phyloP scores from a whole-genome alignment of 768 basidiomycete genomes.

The Strobilomyces dryophilus region DNA sequence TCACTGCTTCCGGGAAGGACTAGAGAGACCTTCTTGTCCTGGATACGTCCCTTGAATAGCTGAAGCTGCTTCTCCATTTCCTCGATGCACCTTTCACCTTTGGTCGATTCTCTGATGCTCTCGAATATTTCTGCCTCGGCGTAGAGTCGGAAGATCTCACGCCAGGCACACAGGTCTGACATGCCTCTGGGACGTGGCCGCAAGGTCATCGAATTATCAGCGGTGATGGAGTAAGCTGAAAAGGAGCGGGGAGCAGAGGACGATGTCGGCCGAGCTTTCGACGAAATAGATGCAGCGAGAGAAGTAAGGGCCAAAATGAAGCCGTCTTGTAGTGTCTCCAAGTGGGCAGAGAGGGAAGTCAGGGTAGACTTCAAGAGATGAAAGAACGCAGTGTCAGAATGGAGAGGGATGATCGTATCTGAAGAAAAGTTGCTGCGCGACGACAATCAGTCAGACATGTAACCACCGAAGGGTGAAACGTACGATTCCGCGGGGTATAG shows the following conservation, averaged over 20 bases:
- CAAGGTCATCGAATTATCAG: conserved; percentile 28
- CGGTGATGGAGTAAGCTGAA: conserved; percentile 29
- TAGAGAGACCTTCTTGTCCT: conserved; percentile 47
- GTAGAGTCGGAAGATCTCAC: conserved; percentile 86
- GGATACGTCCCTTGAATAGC: conserved; percentile 58
- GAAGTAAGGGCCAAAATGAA: conserved; percentile 46
- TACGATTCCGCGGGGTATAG: conserved; percentile 3
- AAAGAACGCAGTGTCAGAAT: conserved; percentile 80
- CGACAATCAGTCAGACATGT: background rate
- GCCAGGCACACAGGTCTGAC: conserved; percentile 80
- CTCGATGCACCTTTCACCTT: conserved; percentile 66
- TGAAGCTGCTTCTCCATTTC: conserved; percentile 66
- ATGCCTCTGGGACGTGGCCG: conserved; percentile 35
- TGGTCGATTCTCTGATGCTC: conserved; percentile 52
- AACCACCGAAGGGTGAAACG: background rate
- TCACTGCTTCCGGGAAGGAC: conserved; percentile 51
- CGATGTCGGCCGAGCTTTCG: conserved; percentile 31
- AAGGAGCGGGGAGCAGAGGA: conserved; percentile 29
- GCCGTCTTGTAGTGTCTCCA: conserved; percentile 45
- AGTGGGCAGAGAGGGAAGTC: conserved; percentile 49
- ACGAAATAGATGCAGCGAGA: conserved; percentile 40
- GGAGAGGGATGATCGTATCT: conserved; percentile 74
- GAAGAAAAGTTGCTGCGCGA: conserved; percentile 10
- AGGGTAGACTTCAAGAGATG: conserved; percentile 61
- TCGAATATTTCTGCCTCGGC: conserved; percentile 86